Percentiles rank a stretch among this genome's conserved stretches.
phyloP scores from a whole-genome alignment of 371 early-diverging fungal species.

The Synchytrium microbalum region DNA sequence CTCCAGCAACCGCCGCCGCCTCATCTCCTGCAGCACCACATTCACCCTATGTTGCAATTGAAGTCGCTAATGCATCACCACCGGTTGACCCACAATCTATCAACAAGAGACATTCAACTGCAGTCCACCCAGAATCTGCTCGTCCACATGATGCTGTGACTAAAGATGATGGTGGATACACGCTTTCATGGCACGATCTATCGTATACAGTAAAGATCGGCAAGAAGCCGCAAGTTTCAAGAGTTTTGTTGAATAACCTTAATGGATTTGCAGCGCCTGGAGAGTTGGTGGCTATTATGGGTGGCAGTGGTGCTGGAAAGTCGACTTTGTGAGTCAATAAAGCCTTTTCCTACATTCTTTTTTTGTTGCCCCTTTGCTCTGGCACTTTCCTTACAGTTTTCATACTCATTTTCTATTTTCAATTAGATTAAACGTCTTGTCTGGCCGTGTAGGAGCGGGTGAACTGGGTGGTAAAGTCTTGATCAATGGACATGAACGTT shows the following conservation, averaged over 20 bases:
- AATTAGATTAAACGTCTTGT: conserved; percentile 89
- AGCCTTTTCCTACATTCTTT: neutral
- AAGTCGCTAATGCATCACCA: too few relatives aligned
- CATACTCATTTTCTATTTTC: conserved; percentile 73
- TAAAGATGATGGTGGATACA: too few relatives aligned
- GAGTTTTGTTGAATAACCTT: conserved; percentile 47
- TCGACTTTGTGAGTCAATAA: neutral
- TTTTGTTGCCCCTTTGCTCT: neutral
- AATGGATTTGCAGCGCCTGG: conserved; percentile 71
- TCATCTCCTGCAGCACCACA: too few relatives aligned
- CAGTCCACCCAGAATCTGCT: too few relatives aligned
- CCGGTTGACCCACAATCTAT: too few relatives aligned
- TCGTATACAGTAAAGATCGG: neutral
- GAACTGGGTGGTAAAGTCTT: conserved; percentile 69
- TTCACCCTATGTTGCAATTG: too few relatives aligned
- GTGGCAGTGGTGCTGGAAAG: conserved; percentile 28
- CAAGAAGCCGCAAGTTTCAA: conserved; percentile 8
- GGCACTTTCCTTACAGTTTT: conserved; percentile 45
- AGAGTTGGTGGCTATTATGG: conserved; percentile 77
- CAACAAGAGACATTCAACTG: too few relatives aligned
- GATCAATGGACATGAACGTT: conserved; percentile 60
- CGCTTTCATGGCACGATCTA: neutral
- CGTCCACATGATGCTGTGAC: too few relatives aligned
- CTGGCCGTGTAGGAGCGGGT: conserved; percentile 67
- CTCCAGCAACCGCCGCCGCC: too few relatives aligned